Conservation (phyloP, 1,139 yeast genomes). For the Kurtzmaniella quercitrusa region DNA sequence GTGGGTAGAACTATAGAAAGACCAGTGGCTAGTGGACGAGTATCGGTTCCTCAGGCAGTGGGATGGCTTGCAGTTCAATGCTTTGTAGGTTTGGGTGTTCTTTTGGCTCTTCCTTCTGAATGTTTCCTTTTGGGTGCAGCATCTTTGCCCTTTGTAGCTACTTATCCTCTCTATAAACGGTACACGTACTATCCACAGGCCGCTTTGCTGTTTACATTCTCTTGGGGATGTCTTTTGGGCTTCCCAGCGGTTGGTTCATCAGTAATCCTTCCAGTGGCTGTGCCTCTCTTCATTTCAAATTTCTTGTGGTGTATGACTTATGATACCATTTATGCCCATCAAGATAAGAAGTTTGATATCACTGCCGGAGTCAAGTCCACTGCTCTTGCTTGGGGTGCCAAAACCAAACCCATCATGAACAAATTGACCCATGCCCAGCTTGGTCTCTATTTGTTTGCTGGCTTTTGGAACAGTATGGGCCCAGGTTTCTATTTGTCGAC, state of each 20-base stretch:
- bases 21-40: constrained; percentile 88
- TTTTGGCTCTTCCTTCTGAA: constrained; percentile 69
- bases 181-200: constrained; percentile 94
- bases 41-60: constrained; percentile 68
- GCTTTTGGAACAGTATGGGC: constrained; percentile 78
- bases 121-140: constrained; percentile 82
- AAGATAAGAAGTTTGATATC: constrained; percentile 84
- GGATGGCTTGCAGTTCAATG: constrained; percentile 72
- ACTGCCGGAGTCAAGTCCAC: constrained; percentile 92
- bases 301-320: constrained; percentile 93
- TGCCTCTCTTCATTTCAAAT: constrained; percentile 72
- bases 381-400: constrained; percentile 87
- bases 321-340: constrained; percentile 97
- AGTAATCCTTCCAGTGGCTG: constrained; percentile 68
- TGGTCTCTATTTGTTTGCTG: constrained; percentile 62
- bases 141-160: constrained; percentile 72
- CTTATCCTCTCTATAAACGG: constrained; percentile 91
- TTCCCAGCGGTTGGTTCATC: constrained; percentile 92
- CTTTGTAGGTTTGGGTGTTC: constrained; percentile 68
- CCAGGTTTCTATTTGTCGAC: constrained; percentile 75
- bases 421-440: constrained; percentile 66
- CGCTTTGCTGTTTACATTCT: constrained; percentile 74
- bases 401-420: constrained; percentile 64
- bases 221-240: constrained; percentile 94
- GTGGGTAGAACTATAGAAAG: constrained; percentile 86